phyloP scores from a whole-genome alignment of 108 stramenopile species.

The Schizochytrium sp. region DNA sequence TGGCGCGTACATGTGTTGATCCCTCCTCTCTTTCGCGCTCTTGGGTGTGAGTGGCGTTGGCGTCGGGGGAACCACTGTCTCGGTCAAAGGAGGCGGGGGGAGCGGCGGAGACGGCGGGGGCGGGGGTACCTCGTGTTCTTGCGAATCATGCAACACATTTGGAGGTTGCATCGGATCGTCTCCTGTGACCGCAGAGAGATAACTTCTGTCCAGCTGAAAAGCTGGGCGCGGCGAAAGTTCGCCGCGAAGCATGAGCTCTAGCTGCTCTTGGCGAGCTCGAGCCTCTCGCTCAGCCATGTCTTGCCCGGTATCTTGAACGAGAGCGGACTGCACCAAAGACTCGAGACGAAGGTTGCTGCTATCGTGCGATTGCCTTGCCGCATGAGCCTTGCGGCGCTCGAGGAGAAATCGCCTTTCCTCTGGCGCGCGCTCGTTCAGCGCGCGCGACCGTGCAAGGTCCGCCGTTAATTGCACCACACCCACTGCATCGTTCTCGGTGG shows the following conservation, averaged over 20 bases:
- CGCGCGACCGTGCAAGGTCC: not conserved
- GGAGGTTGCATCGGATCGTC: too few relatives aligned
- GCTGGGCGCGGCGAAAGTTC: not conserved
- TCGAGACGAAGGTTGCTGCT: not conserved
- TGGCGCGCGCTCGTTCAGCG: not conserved
- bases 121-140: not conserved
- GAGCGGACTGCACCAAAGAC: not conserved
- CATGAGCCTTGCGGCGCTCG: not conserved
- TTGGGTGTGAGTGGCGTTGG: not conserved
- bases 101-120: not conserved
- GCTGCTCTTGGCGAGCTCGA: not conserved
- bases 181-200: not conserved
- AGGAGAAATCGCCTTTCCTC: not conserved
- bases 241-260: not conserved
- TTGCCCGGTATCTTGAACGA: not conserved
- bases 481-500: not conserved
- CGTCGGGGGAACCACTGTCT: not conserved
- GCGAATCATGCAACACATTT: too few relatives aligned
- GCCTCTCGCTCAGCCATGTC: not conserved
- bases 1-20: not conserved
- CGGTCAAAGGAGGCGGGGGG: not conserved
- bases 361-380: not conserved
- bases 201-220: not conserved
- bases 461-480: not conserved
- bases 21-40: not conserved